Base-by-base conservation (phyloP, 1,284 basidiomycete genomes). In the Sphagnurus paluster region DNA sequence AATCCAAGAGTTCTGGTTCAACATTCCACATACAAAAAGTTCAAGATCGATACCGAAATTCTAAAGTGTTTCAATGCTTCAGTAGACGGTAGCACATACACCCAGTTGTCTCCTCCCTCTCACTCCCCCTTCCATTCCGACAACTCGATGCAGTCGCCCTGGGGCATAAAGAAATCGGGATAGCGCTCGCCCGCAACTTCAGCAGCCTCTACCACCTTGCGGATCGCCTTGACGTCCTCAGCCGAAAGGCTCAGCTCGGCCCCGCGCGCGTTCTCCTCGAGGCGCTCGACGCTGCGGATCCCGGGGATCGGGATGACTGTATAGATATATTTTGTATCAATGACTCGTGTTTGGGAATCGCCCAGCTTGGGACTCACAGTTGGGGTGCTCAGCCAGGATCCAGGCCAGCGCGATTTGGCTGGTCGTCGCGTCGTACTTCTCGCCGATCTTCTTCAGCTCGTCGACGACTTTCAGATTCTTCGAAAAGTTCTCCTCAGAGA, bases 371-470 rank as follows among this genome's bases (percentile, higher is more conserved):
- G 29, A 52, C 58, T 24, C 46, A 70, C 62, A 59, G 34, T 57
- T 55, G 1, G 57, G 56, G 42, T 64, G 56, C 19, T 58, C 56
- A n/a, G 39, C 46, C 20, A 50, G 43, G 25, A 74, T 50, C 74
- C 78, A 80, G 1, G 78, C 77, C 2, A 81, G 62, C 1, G 67
- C 56, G n/a, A 79, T 56, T 54, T 80, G 77, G 1, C 74, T 76
- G 2, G 76, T 71, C 1, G 73, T 69, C 23, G 63, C 65, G 4
- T 57, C 49, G 53, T 75, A 64, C 48, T 57, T 60, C 21, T 64
- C 48, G 16, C 57, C 57, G 28, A 67, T 52, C 43, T 51, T 54
- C n/a, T 67, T 56, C 14, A 64, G 54, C 46, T 60, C 63, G 8
- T 74, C 58, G 46, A 70, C 68, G 49, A 71, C 51, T 7, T 53